A percentile compares a stretch with the other conserved stretches of the same genome.
These are phyloP conservation scores for Tetrapisispora taiwanensis DNA, from an alignment of 805 yeast species.

Conservation along the genomic window DNA sequence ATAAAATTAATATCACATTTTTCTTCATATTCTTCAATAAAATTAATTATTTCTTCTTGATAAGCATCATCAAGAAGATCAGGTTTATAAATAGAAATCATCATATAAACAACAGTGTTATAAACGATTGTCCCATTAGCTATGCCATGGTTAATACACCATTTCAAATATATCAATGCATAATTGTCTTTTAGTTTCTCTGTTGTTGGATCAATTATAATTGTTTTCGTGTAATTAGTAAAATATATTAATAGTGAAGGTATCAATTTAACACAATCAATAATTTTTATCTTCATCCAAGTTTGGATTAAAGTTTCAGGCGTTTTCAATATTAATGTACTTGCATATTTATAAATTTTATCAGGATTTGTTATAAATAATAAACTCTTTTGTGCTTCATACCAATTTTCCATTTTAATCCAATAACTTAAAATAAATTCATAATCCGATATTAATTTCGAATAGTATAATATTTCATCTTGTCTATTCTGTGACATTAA, in stretches of 20 bases:
- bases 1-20: slow-evolving; percentile 59
- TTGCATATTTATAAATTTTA: slow-evolving; percentile 56
- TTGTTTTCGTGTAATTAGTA: slow-evolving; percentile 30
- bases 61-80: slow-evolving; percentile 19
- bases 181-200: slow-evolving; percentile 43
- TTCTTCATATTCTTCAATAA: slow-evolving; percentile 35
- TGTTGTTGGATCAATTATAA: slow-evolving; percentile 13
- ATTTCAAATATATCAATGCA: slow-evolving; percentile 53
- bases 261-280: slow-evolving; percentile 55
- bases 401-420: slow-evolving; percentile 64
- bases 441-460: slow-evolving; percentile 57
- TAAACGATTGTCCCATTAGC: slow-evolving; percentile 43
- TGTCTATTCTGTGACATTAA: slow-evolving; percentile 56
- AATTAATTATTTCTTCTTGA: slow-evolving; percentile 39
- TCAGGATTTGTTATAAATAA: slow-evolving; percentile 38
- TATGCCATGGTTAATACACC: slow-evolving; percentile 38
- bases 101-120: slow-evolving; percentile 59
- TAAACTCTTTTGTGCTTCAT: slow-evolving; percentile 52
- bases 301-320: slow-evolving; percentile 65
- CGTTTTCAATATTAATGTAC: slow-evolving; percentile 53
- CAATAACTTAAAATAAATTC: slow-evolving; percentile 60
- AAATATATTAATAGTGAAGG: slow-evolving; percentile 71
- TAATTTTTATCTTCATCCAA: slow-evolving; percentile 49
- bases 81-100: slow-evolving; percentile 36
- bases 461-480: slow-evolving; percentile 54